Conservation (phyloP, 1,284 basidiomycete genomes). For the Ustilago shanxiensis region DNA sequence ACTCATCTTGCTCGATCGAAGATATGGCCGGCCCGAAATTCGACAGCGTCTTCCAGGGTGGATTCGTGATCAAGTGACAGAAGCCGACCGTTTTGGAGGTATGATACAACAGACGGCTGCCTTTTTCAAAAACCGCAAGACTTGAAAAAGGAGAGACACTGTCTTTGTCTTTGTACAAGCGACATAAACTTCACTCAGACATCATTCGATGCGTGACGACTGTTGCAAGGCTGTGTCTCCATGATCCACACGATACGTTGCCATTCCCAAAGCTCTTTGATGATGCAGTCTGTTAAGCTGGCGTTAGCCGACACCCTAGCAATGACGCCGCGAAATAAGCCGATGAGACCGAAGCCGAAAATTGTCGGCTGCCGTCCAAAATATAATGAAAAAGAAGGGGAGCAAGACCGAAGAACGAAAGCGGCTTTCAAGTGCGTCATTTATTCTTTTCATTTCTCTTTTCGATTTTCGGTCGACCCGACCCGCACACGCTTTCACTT, state of each 20-base stretch:
- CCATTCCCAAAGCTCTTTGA: too few relatives aligned
- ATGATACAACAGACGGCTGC: slow-evolving; percentile 77
- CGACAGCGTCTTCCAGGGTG: slow-evolving; percentile 58
- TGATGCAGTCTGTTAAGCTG: neutral
- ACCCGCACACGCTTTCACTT: neutral
- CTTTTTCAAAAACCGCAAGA: slow-evolving; percentile 52
- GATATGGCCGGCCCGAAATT: slow-evolving; percentile 62
- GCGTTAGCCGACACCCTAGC: neutral
- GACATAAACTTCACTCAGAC: neutral
- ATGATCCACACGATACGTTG: too few relatives aligned
- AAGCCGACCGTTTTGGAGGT: slow-evolving; percentile 80
- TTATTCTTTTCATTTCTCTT: too few relatives aligned
- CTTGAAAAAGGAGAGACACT: neutral
- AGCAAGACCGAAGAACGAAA: neutral
- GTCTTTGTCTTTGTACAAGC: neutral
- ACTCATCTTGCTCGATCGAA: slow-evolving; percentile 63
- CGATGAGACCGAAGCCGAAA: slow-evolving; percentile 1
- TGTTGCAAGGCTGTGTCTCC: neutral
- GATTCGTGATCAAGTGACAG: slow-evolving; percentile 80
- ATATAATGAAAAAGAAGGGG: too few relatives aligned
- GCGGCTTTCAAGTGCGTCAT: neutral
- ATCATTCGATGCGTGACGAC: neutral
- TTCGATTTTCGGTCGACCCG: slow-evolving; percentile 1
- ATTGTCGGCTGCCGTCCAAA: slow-evolving; percentile 6
- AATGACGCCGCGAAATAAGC: slow-evolving; percentile 11